Percentiles rank a stretch among this genome's conserved stretches.
phyloP scores from a whole-genome alignment of 768 basidiomycete species.

The Psilocybe cyanescens region DNA sequence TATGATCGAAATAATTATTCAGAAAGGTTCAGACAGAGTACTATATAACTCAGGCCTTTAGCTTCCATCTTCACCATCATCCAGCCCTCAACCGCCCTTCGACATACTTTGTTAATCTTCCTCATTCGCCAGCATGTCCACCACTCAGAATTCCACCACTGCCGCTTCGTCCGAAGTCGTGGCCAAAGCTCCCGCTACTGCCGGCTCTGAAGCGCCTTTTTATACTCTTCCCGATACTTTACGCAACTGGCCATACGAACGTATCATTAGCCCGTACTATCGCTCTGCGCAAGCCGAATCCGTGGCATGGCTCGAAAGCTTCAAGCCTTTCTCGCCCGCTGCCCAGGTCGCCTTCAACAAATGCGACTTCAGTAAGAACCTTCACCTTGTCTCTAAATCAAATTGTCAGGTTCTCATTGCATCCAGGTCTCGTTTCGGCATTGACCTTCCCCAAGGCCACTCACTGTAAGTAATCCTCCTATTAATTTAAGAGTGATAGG shows the following conservation, averaged over 20 bases:
- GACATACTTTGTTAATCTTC: too few relatives aligned
- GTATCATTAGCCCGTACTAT: constrained; percentile 12
- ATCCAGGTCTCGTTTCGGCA: constrained; percentile 8
- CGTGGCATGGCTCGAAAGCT: constrained; percentile 10
- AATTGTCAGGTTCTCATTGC: not conserved
- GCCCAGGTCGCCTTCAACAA: constrained; percentile 9
- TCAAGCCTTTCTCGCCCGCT: not conserved
- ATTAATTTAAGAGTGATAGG: not conserved
- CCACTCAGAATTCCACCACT: not conserved
- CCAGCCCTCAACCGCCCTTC: too few relatives aligned
- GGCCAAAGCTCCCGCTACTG: not conserved
- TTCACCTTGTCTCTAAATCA: too few relatives aligned
- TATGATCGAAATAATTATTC: too few relatives aligned
- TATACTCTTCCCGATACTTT: constrained; percentile 13
- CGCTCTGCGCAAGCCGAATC: constrained; percentile 6
- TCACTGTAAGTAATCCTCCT: not conserved
- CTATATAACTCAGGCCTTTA: too few relatives aligned
- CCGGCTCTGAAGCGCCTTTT: not conserved
- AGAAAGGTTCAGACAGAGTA: too few relatives aligned
- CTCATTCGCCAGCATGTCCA: too few relatives aligned
- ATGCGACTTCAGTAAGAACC: constrained; percentile 10
- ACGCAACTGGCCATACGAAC: constrained; percentile 16
- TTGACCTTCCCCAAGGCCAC: constrained; percentile 8
- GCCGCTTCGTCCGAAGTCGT: not conserved
- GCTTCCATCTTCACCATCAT: too few relatives aligned